Percentiles rank a stretch among this genome's conserved stretches.
Conservation (phyloP, 2,329 filamentous ascomycete species). For the Fusarium acutatum region DNA sequence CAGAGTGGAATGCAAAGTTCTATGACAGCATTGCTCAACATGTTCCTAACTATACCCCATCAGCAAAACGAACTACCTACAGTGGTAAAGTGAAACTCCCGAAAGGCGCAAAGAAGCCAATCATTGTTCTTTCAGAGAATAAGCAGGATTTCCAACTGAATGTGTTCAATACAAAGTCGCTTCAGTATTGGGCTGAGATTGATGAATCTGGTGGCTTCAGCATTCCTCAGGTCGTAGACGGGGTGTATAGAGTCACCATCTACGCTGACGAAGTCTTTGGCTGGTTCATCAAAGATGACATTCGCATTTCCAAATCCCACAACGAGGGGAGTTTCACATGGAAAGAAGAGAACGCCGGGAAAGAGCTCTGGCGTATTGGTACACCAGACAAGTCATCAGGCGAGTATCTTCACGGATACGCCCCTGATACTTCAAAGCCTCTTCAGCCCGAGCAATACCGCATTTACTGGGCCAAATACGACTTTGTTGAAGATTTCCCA, state of each 20-base stretch:
- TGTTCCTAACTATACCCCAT: conserved; percentile 22
- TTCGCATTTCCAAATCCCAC: conserved; percentile 49
- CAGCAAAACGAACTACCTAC: conserved; percentile 2
- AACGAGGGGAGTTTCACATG: conserved; percentile 4
- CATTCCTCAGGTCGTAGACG: conserved; percentile 25
- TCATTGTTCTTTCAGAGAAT: conserved; percentile 59
- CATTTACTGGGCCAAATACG: conserved; percentile 67
- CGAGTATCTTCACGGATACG: conserved; percentile 66
- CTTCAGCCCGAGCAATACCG: conserved; percentile 63
- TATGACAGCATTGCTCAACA: conserved; percentile 25
- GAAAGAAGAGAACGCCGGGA: conserved; percentile 22
- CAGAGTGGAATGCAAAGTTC: conserved; percentile 30
- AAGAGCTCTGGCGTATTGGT: conserved; percentile 27
- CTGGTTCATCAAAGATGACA: conserved; percentile 39
- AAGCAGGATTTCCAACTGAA: conserved; percentile 47
- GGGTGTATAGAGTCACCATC: conserved; percentile 26
- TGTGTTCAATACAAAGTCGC: conserved; percentile 57
- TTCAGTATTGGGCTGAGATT: conserved; percentile 69
- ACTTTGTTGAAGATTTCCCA: conserved; percentile 66
- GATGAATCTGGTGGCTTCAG: conserved; percentile 49
- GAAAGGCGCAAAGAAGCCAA: conserved; percentile 41
- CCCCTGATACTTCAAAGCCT: conserved; percentile 55
- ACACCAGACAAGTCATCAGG: conserved; percentile 62
- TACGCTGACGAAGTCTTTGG: conserved; percentile 31
- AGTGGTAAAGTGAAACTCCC: conserved; percentile 28